These are phyloP conservation scores for Rheum nobile DNA, from an alignment of 148 eudicot genomes.

Conservation along the genomic window DNA sequence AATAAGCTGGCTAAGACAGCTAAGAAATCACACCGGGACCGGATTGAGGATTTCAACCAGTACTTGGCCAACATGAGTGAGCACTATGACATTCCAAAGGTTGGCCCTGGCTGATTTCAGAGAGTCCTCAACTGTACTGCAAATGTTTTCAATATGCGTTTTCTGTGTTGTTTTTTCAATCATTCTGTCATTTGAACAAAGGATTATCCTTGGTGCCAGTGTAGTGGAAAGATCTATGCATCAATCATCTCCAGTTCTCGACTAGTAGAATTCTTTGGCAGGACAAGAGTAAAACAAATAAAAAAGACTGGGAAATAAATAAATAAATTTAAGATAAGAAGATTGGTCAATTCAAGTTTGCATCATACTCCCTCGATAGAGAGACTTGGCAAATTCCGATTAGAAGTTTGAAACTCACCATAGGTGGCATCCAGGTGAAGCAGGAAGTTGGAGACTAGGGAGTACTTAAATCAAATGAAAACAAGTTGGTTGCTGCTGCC, in stretches of 20 bases:
- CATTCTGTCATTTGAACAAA: neutral
- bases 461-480: too few relatives aligned
- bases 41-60: constrained; percentile 82
- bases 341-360: too few relatives aligned
- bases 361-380: too few relatives aligned
- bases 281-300: too few relatives aligned
- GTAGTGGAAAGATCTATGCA: neutral
- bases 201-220: neutral
- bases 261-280: too few relatives aligned
- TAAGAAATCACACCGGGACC: constrained; percentile 83
- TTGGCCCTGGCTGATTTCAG: constrained; percentile 77
- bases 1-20: constrained; percentile 64
- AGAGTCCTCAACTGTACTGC: neutral
- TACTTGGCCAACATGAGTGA: constrained; percentile 88
- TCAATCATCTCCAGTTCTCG: constrained; percentile 14
- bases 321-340: too few relatives aligned
- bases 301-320: too few relatives aligned
- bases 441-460: too few relatives aligned
- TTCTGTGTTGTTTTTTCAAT: neutral
- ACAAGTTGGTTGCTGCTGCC: too few relatives aligned
- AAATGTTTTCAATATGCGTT: neutral
- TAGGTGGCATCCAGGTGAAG: too few relatives aligned
- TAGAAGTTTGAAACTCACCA: too few relatives aligned
- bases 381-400: too few relatives aligned
- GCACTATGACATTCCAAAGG: constrained; percentile 97